Conservation (phyloP, 805 yeast genomes). For the Dipodascopsis tothii region DNA sequence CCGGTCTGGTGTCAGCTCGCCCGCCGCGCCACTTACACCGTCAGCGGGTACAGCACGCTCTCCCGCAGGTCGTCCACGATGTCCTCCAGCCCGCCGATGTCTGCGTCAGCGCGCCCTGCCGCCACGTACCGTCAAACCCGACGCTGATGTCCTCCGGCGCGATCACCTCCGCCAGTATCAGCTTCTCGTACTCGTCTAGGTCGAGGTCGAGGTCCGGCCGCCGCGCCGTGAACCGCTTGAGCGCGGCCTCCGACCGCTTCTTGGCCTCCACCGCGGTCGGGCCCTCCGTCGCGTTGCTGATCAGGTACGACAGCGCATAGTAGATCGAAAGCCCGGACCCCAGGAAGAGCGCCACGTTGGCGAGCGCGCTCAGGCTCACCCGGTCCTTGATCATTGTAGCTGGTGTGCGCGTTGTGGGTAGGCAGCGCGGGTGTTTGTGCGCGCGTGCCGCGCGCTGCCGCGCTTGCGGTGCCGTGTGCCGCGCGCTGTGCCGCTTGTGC, state of each 20-base stretch:
- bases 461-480: too few species aligned
- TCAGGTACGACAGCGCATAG: slow-evolving; percentile 35
- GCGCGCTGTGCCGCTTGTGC: too few species aligned
- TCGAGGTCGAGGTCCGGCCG: slow-evolving; percentile 53
- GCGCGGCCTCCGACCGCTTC: slow-evolving; percentile 50
- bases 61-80: slow-evolving; percentile 82
- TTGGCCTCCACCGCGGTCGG: slow-evolving; percentile 35
- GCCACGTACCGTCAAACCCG: slow-evolving; percentile 45
- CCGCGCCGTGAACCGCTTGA: slow-evolving; percentile 48
- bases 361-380: slow-evolving; percentile 5
- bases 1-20: slow-evolving; percentile 41
- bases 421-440: too few species aligned
- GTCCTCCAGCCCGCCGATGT: slow-evolving; percentile 81
- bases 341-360: slow-evolving; percentile 44
- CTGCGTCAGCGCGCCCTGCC: slow-evolving; percentile 28
- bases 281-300: not conserved
- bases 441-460: too few species aligned
- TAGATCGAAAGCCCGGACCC: slow-evolving; percentile 68
- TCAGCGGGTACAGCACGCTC: slow-evolving; percentile 79
- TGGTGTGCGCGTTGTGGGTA: too few species aligned
- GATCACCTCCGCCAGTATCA: slow-evolving; percentile 69
- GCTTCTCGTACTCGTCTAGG: slow-evolving; percentile 66
- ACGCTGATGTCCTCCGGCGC: slow-evolving; percentile 77
- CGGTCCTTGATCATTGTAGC: not conserved
- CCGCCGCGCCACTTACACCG: slow-evolving; percentile 27